A percentile compares a stretch with the other conserved stretches of the same genome.
phyloP scores from a whole-genome alignment of 345 rosid genomes.

The Gossypium mustelinum region DNA sequence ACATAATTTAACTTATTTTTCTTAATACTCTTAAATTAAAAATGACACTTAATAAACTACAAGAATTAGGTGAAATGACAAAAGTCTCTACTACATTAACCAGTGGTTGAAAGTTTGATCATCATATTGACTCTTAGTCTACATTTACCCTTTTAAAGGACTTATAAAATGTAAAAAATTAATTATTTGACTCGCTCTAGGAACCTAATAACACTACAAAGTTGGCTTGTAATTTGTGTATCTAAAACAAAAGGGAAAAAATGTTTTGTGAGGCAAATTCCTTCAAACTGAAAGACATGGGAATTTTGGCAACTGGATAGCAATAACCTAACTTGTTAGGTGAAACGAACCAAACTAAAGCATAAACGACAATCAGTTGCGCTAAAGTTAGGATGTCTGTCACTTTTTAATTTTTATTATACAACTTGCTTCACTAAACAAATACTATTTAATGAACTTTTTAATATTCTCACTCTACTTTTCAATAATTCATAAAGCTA shows the following conservation, averaged over 20 bases:
- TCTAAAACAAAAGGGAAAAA: neutral
- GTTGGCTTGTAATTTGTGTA: neutral
- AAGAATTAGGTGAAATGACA: fast-evolving
- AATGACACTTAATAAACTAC: no score
- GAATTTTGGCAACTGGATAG: neutral
- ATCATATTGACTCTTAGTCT: fast-evolving
- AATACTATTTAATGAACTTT: no score
- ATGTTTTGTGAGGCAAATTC: neutral
- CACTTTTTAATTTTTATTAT: neutral
- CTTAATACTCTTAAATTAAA: no score
- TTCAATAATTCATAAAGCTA: no score
- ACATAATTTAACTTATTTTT: no score
- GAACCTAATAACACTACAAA: neutral
- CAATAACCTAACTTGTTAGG: neutral
- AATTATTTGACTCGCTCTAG: no score
- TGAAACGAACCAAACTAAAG: neutral
- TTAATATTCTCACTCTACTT: no score
- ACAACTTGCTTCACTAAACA: no score
- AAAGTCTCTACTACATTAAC: no score
- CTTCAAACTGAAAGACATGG: conserved; percentile 3
- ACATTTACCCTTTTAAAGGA: fast-evolving
- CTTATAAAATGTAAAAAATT: fast-evolving
- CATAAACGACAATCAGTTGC: neutral
- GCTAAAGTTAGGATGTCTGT: neutral
- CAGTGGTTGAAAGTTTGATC: no score